Conservation (phyloP, 2,329 filamentous ascomycete species). For the Neonectria neomacrospora region DNA sequence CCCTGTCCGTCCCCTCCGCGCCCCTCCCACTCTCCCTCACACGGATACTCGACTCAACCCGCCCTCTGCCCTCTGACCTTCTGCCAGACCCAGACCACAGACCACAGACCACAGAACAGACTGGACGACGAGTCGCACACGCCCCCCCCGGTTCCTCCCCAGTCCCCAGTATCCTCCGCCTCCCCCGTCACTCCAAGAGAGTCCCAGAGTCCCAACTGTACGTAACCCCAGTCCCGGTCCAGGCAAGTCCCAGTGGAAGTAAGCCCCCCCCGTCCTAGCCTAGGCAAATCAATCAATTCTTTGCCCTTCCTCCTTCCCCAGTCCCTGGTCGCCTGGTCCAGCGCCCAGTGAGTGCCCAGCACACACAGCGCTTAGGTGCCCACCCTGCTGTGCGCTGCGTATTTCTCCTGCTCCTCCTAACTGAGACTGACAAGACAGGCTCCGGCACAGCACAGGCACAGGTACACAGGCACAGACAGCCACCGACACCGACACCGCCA, state of each 20-base stretch:
- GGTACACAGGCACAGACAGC: too few relatives aligned
- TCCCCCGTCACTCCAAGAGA: conserved; percentile 21
- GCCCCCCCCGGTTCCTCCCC: conserved; percentile 38
- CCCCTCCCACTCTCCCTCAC: conserved; percentile 26
- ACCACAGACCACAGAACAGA: background rate
- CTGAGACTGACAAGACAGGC: conserved; percentile 35
- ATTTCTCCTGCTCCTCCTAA: conserved; percentile 36
- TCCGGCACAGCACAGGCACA: conserved; percentile 13
- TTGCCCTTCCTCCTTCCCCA: conserved; percentile 7
- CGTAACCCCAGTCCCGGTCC: conserved; percentile 35
- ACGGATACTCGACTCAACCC: conserved; percentile 3
- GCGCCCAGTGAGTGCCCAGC: conserved; percentile 4
- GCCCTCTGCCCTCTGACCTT: background rate
- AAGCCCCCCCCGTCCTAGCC: conserved; percentile 32
- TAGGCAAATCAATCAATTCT: conserved; percentile 31
- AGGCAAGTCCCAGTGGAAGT: conserved; percentile 25
- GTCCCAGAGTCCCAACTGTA: conserved; percentile 19
- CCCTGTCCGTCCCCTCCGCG: conserved; percentile 30
- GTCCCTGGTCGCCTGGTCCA: conserved; percentile 26
- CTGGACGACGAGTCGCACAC: conserved; percentile 31
- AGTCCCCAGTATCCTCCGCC: conserved; percentile 37
- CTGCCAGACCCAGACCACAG: background rate
- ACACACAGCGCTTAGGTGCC: background rate
- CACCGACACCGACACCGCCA: conserved; percentile 25
- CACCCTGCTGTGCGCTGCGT: conserved; percentile 21